These are phyloP conservation scores for Aureobasidium leucospermi DNA, from an alignment of 2,329 filamentous ascomycete genomes.

Conservation along the genomic window DNA sequence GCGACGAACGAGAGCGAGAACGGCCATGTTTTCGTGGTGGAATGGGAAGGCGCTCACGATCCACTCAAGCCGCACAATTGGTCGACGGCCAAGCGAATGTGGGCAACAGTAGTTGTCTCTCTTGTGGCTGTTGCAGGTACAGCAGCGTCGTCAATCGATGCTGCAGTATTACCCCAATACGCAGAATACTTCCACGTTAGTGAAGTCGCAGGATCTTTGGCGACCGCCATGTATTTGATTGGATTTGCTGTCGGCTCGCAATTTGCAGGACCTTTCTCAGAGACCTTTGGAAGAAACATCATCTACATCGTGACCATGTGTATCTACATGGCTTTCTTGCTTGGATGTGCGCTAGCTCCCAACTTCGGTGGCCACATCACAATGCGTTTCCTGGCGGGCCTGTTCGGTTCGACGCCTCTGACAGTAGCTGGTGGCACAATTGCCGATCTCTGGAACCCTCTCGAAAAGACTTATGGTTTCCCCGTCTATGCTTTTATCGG, in stretches of 20 bases:
- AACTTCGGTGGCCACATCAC: constrained; percentile 22
- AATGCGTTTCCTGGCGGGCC: constrained; percentile 23
- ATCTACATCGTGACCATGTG: constrained; percentile 20
- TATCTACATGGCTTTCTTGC: constrained; percentile 15
- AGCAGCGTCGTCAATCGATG: constrained; percentile 13
- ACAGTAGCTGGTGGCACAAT: constrained; percentile 21
- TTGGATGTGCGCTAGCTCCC: constrained; percentile 15
- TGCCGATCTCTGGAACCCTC: constrained; percentile 23
- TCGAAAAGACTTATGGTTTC: constrained; percentile 20
- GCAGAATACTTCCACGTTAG: constrained; percentile 11
- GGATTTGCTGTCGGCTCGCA: constrained; percentile 34
- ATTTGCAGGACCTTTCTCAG: constrained; percentile 33
- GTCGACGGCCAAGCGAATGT: constrained; percentile 3
- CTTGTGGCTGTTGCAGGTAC: constrained; percentile 13
- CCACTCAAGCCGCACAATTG: constrained; percentile 14
- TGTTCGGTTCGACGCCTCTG: constrained; percentile 20
- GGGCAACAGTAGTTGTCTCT: constrained; percentile 12
- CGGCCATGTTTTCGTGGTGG: constrained; percentile 14
- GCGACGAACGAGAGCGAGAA: constrained; percentile 12
- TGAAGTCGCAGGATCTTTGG: constrained; percentile 7
- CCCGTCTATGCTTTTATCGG: constrained; percentile 19
- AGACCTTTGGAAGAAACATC: constrained; percentile 29
- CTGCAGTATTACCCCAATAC: constrained; percentile 13
- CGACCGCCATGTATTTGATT: constrained; percentile 25
- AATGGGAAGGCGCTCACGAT: constrained; percentile 13